Evolutionary conservation across 768 basidiomycete species (phyloP).

Genomic region (Lactarius pseudohatsudake): DNA sequence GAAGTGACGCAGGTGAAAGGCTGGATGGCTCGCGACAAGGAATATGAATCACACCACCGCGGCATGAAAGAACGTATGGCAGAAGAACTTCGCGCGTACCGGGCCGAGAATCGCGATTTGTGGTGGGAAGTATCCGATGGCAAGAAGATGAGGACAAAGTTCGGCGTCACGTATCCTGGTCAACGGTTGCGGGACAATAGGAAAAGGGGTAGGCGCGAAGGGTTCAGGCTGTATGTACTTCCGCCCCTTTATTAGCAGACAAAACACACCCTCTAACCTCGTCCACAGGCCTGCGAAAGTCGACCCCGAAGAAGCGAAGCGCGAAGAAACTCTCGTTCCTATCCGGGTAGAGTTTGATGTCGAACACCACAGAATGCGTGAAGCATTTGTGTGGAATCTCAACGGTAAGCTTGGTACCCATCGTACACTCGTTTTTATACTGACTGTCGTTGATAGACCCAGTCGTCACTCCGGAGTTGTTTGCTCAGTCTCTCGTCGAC

Average conservation of each 20-base stretch:
- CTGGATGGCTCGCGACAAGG: conserved; percentile 66
- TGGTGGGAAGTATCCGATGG: conserved; percentile 68
- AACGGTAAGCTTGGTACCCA: conserved; percentile 60
- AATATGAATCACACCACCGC: conserved; percentile 51
- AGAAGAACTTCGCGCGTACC: conserved; percentile 47
- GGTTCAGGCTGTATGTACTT: conserved; percentile 70
- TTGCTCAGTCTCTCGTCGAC: conserved; percentile 88
- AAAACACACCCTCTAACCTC: not conserved
- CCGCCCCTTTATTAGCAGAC: conserved; percentile 9
- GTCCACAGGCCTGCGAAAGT: conserved; percentile 59
- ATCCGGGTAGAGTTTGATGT: conserved; percentile 96
- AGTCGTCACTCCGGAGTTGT: conserved; percentile 83
- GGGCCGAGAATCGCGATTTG: conserved; percentile 44
- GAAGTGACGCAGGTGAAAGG: conserved; percentile 55
- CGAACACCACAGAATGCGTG: conserved; percentile 90
- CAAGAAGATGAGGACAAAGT: conserved; percentile 42
- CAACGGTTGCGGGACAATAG: conserved; percentile 45
- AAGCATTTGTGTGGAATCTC: conserved; percentile 97
- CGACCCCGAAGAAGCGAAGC: conserved; percentile 52
- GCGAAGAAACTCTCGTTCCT: conserved; percentile 83
- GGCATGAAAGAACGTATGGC: conserved; percentile 53
- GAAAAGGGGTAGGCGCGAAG: conserved; percentile 61
- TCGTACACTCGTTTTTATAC: not conserved
- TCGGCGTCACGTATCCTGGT: conserved; percentile 57
- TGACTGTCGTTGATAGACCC: conserved; percentile 57